A percentile compares a stretch with the other conserved stretches of the same genome.
Evolutionary conservation across 75 land plant genomes (phyloP).

Genomic region (Pinus taeda): DNA sequence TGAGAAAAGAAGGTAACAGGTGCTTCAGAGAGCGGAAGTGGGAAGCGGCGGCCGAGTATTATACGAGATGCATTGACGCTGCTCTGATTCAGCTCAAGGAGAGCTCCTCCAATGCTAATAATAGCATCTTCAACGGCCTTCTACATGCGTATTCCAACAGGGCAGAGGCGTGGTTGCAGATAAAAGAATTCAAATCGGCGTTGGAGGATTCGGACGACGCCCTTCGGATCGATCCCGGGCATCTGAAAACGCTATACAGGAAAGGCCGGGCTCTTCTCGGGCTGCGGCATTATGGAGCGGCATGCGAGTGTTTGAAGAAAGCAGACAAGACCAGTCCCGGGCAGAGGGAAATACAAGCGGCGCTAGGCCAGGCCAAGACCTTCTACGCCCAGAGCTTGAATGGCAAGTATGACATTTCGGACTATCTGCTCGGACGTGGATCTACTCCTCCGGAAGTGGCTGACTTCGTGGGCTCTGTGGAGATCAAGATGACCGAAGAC

Average conservation of each 20-base stretch:
- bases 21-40: too few species aligned
- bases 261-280: conserved; percentile 33
- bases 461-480: conserved; percentile 24
- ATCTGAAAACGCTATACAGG: conserved; percentile 25
- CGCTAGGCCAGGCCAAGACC: background rate
- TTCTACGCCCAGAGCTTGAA: background rate
- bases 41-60: too few species aligned
- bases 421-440: background rate
- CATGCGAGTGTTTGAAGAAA: background rate
- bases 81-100: too few species aligned
- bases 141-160: conserved; percentile 34
- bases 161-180: conserved; percentile 22
- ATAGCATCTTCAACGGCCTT: too few species aligned
- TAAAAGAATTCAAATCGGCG: conserved; percentile 7
- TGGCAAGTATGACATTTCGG: background rate
- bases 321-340: conserved; percentile 5
- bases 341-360: conserved; percentile 12
- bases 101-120: too few species aligned
- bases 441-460: background rate
- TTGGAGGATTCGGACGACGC: conserved; percentile 18
- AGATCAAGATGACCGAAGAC: conserved; percentile 7
- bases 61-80: too few species aligned
- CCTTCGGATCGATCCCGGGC: conserved; percentile 18
- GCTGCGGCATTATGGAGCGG: conserved; percentile 11
- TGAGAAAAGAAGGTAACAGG: too few species aligned